A percentile compares a stretch with the other conserved stretches of the same genome.
Conservation (phyloP, 148 eudicot genomes). For the Rhododendron ferrugineum region DNA sequence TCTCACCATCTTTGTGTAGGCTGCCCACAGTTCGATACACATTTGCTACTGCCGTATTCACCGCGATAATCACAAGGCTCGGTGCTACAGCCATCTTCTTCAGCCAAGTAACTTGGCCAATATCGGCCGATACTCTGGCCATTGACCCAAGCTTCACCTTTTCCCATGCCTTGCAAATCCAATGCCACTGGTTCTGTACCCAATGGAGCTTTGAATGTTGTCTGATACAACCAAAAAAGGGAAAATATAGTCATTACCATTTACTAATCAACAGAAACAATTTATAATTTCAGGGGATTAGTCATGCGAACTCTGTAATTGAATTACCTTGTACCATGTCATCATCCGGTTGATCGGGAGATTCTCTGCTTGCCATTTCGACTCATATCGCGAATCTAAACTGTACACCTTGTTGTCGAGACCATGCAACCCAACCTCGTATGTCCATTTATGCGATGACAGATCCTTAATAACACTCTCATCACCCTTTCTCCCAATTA, state of each 20-base stretch:
- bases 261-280: background rate
- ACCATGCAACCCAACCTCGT: slow-evolving; percentile 36
- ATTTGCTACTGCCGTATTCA: slow-evolving; percentile 31
- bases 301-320: too few species aligned
- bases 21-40: slow-evolving; percentile 41
- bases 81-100: slow-evolving; percentile 32
- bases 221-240: slow-evolving; percentile 13
- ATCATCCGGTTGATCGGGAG: slow-evolving; percentile 28
- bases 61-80: slow-evolving; percentile 67
- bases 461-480: slow-evolving; percentile 37
- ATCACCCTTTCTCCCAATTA: slow-evolving; percentile 36
- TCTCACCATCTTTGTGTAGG: slow-evolving; percentile 60
- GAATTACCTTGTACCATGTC: slow-evolving; percentile 50
- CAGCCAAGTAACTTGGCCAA: slow-evolving; percentile 43
- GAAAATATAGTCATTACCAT: background rate
- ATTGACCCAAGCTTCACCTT: slow-evolving; percentile 55
- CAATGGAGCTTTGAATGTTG: slow-evolving; percentile 38
- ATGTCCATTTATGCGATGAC: slow-evolving; percentile 40
- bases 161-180: slow-evolving; percentile 39
- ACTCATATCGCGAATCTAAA: background rate
- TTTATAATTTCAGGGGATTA: background rate
- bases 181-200: slow-evolving; percentile 41
- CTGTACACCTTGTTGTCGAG: slow-evolving; percentile 19
- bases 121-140: slow-evolving; percentile 41
- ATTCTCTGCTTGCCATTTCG: slow-evolving; percentile 19